These are phyloP conservation scores for Puccinia horiana DNA, from an alignment of 1,284 basidiomycete genomes.

Conservation along the genomic window DNA sequence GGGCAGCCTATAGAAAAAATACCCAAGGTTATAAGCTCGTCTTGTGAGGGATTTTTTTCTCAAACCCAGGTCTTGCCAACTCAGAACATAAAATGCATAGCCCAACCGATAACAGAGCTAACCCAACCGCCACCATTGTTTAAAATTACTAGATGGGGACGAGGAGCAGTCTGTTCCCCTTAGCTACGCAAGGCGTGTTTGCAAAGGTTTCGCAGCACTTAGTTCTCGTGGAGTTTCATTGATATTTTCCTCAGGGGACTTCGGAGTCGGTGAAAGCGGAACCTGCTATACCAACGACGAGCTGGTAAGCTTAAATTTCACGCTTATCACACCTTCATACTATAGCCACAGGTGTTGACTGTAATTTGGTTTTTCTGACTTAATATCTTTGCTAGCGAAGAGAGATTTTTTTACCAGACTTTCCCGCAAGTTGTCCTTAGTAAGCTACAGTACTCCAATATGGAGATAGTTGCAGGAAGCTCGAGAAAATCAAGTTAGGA, in stretches of 20 bases:
- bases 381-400: not conserved
- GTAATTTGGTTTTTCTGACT: not conserved
- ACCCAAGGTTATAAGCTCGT: conserved; percentile 45
- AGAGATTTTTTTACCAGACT: conserved; percentile 13
- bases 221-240: conserved; percentile 60
- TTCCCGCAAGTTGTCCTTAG: conserved; percentile 49
- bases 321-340: not conserved
- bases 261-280: conserved; percentile 37
- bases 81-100: not conserved
- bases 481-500: not conserved
- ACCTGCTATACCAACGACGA: conserved; percentile 32
- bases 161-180: conserved; percentile 54
- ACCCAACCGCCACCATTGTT: not conserved
- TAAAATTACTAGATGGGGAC: conserved; percentile 38
- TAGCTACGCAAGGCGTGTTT: conserved; percentile 54
- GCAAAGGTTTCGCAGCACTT: conserved; percentile 59
- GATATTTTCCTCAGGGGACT: conserved; percentile 60
- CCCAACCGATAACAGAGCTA: not conserved
- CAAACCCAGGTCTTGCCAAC: not conserved
- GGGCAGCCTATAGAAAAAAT: conserved; percentile 14
- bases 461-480: not conserved
- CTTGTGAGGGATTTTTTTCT: conserved; percentile 33
- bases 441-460: conserved; percentile 4
- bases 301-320: not conserved
- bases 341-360: not conserved